Evolutionary conservation across 1,284 basidiomycete species (phyloP), one percentile per base, ranked within the genome.

Genomic region (Fomitopsis betulina): DNA sequence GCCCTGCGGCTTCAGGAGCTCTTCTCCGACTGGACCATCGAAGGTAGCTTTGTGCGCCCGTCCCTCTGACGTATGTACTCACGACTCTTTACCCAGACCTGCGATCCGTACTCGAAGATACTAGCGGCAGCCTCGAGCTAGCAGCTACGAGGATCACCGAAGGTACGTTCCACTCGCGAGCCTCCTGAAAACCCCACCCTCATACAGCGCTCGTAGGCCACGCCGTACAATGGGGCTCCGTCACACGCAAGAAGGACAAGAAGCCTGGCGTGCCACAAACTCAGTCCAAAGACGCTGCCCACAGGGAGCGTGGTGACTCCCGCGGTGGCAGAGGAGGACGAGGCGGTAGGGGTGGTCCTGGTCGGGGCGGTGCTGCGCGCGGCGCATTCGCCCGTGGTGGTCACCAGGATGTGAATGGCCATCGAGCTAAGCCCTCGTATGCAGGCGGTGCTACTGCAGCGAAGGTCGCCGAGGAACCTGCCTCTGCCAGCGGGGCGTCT

Each of bases 211-310:
- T 30, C 9, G 23, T 69, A 94, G 93, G 93, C 67, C 81, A 81
- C 63, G 89, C 82, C 47, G 83, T 88, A 71, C 91, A 91, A 73
- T 96, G 93, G 91, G 91, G 86, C 49, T 85, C 90, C 51, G 93
- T 94, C 63, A 86, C 85, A 65, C 86, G 84, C 72, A 95, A 94
- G 84, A 95, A 93, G 79, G 87, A 91, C 71, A 93, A 93, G 79
- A 91, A 89, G 66, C 43, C 72, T 1, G 57, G 65, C 63, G 59
- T 59, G 65, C 63, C 66, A 74, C 74, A 60, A 21, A 63, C 66
- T 63, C 77, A 66, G 59, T 67, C 80, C 42, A 87, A 84, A 72
- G 80, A 86, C 30, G 75, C 73, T 63, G 53, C 62, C 54, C 61
- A 66, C 53, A 71, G 80, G 61, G 74, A 75, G 63, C 76, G 84